A percentile compares a stretch with the other conserved stretches of the same genome.
Conservation (phyloP, 495 filamentous ascomycete genomes). For the Penicillium bovifimosum region DNA sequence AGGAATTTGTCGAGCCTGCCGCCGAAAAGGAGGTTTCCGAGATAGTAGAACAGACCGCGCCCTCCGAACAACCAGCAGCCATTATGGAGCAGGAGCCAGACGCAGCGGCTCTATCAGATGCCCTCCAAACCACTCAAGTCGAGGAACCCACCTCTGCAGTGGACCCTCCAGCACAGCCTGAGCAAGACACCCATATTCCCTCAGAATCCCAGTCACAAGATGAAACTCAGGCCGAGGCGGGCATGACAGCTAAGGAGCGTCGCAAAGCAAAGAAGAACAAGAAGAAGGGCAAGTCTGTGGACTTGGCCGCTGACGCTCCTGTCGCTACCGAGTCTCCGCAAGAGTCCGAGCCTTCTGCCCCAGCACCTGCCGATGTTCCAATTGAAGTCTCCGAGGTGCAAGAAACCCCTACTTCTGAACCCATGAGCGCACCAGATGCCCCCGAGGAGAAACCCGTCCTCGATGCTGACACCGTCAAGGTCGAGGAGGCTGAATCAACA, state of each 20-base stretch:
- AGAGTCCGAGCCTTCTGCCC: constrained; percentile 1
- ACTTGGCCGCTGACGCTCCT: constrained; percentile 16
- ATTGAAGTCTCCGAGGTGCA: background rate
- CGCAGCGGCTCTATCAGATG: background rate
- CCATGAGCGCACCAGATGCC: background rate
- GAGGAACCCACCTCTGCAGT: background rate
- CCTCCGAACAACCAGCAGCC: constrained; percentile 1
- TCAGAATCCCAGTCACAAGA: constrained; percentile 10
- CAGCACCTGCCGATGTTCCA: background rate
- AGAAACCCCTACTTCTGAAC: background rate
- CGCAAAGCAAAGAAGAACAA: constrained; percentile 38
- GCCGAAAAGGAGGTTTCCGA: background rate
- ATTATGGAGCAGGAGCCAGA: background rate
- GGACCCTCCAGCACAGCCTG: background rate
- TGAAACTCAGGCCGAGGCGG: constrained; percentile 12
- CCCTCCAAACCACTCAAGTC: background rate
- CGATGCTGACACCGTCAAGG: constrained; percentile 1
- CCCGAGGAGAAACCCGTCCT: background rate
- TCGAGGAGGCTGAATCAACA: constrained; percentile 4
- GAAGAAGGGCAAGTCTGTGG: constrained; percentile 38
- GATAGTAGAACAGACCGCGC: background rate
- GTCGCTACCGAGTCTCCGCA: constrained; percentile 1
- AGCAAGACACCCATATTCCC: background rate
- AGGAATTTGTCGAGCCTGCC: background rate
- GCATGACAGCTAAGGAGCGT: constrained; percentile 22